phyloP scores from a whole-genome alignment of 2,329 filamentous ascomycete genomes.

The Epichloe sp. region DNA sequence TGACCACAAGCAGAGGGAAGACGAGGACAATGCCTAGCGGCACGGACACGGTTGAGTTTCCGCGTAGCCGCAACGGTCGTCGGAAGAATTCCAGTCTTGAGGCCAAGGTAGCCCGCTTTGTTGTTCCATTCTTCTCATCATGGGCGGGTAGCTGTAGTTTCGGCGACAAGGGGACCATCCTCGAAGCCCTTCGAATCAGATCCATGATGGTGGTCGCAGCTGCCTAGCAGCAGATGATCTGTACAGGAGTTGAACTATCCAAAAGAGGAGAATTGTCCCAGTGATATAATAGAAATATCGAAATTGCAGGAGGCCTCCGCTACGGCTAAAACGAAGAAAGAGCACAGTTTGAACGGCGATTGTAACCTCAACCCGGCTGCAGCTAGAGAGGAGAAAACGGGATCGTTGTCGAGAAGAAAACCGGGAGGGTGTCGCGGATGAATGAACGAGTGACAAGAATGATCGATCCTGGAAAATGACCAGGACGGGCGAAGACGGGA shows the following conservation, averaged over 20 bases:
- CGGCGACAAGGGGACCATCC: constrained; percentile 31
- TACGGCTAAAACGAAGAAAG: neutral
- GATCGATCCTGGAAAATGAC: neutral
- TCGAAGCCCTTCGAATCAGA: constrained; percentile 42
- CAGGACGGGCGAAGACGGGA: neutral
- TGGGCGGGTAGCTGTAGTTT: constrained; percentile 32
- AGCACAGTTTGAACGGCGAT: neutral
- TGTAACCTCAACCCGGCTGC: neutral
- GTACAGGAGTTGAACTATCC: neutral
- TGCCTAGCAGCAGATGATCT: neutral
- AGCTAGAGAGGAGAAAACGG: neutral
- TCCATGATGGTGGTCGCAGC: constrained; percentile 31
- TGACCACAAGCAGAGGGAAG: constrained; percentile 82
- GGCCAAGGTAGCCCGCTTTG: constrained; percentile 27
- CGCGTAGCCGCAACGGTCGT: constrained; percentile 74
- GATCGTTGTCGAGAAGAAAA: neutral
- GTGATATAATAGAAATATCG: neutral
- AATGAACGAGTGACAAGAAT: constrained; percentile 4
- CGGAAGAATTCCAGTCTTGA: constrained; percentile 65
- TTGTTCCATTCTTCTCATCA: constrained; percentile 33
- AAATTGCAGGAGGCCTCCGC: neutral
- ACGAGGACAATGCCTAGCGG: constrained; percentile 85
- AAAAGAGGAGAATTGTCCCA: neutral
- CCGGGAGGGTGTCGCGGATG: neutral
- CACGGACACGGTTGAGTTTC: constrained; percentile 85